Evolutionary conservation across 2,329 filamentous ascomycete species (phyloP).

Genomic region (Huntiella bhutanensis): DNA sequence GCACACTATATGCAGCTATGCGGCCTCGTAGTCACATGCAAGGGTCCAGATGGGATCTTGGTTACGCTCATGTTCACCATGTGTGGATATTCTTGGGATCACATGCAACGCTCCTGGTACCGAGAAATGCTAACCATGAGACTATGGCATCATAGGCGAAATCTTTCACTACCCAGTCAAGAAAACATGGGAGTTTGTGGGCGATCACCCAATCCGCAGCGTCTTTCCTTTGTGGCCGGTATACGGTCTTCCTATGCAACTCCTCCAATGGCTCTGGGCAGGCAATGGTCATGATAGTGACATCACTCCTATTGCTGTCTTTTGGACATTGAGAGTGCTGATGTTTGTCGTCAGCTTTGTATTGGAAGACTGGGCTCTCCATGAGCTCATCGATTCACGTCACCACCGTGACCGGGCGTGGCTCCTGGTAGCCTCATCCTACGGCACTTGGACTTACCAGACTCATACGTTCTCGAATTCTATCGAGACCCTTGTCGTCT

Average conservation of each 20-base stretch:
- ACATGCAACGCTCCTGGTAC: too few species aligned
- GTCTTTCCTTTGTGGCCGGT: constrained; percentile 91
- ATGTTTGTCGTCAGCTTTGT: constrained; percentile 97
- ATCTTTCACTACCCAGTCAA: constrained; percentile 84
- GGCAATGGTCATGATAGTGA: constrained; percentile 42
- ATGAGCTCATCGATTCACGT: constrained; percentile 68
- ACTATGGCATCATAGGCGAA: constrained; percentile 38
- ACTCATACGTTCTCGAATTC: constrained; percentile 98
- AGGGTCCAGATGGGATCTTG: too few species aligned
- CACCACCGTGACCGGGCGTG: constrained; percentile 55
- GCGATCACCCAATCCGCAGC: constrained; percentile 73
- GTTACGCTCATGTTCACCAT: too few species aligned
- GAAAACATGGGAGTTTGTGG: constrained; percentile 91
- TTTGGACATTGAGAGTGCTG: constrained; percentile 69
- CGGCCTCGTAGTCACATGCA: background rate
- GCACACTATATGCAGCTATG: background rate
- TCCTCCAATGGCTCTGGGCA: constrained; percentile 82
- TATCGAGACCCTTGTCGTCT: constrained; percentile 77
- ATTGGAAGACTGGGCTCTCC: constrained; percentile 89
- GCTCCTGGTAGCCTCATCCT: constrained; percentile 79
- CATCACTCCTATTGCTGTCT: constrained; percentile 68
- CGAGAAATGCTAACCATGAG: background rate
- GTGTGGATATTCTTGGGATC: too few species aligned
- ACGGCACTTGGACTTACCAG: constrained; percentile 97
- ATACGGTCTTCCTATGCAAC: constrained; percentile 83